Conservation (phyloP, 1,139 yeast genomes). For the Scheffersomyces segobiensis region DNA sequence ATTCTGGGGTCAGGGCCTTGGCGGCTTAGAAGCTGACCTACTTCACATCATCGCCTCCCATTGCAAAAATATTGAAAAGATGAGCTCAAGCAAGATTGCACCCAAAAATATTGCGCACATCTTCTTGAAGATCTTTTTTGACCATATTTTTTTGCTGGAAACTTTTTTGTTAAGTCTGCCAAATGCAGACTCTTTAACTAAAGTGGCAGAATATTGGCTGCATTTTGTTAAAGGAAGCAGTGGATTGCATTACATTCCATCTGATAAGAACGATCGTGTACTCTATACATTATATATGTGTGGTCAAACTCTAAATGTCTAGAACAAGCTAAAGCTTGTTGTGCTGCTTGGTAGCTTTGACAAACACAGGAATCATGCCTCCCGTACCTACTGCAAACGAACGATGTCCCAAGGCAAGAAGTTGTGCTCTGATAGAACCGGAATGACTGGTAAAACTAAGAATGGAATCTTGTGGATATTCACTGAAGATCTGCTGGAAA, state of each 20-base stretch:
- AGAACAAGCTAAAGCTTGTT: not conserved
- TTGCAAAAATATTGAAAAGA: not conserved
- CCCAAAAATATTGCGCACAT: not conserved
- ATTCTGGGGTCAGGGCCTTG: not conserved
- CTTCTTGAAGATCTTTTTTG: not conserved
- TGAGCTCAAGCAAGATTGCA: not conserved
- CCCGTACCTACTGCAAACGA: slow-evolving; percentile 47
- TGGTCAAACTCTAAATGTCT: not conserved
- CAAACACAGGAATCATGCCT: slow-evolving; percentile 46
- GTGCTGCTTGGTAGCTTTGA: slow-evolving; percentile 26
- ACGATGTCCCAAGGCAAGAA: slow-evolving; percentile 42
- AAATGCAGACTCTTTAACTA: not conserved
- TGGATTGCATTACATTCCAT: not conserved
- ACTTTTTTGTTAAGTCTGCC: not conserved
- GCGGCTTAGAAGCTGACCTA: not conserved
- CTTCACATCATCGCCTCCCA: not conserved
- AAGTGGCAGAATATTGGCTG: not conserved
- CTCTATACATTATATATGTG: not conserved
- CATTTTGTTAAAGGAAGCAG: not conserved
- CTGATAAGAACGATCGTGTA: not conserved
- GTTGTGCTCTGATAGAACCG: slow-evolving; percentile 42
- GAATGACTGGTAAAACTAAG: slow-evolving; percentile 39
- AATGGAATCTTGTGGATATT: slow-evolving; percentile 20
- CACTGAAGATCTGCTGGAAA: slow-evolving; percentile 36
- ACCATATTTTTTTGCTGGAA: not conserved